These are phyloP conservation scores for Aspergillus eucalypticola DNA, from an alignment of 2,329 filamentous ascomycete genomes.

Conservation along the genomic window DNA sequence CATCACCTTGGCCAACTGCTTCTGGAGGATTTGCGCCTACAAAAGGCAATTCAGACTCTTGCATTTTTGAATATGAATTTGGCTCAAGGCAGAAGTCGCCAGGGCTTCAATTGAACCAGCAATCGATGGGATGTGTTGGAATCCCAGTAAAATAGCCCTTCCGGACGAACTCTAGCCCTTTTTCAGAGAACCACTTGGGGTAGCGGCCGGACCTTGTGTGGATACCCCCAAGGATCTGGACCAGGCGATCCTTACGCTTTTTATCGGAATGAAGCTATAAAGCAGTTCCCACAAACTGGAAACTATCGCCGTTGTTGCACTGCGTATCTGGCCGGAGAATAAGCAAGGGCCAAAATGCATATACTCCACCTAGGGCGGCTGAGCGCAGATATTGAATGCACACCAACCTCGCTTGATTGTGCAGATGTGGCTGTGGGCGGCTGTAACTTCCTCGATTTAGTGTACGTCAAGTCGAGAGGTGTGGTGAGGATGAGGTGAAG, in stretches of 20 bases:
- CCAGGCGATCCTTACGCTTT: not conserved
- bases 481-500: not conserved
- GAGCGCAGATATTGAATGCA: not conserved
- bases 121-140: not conserved
- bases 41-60: not conserved
- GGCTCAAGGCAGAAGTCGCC: not conserved
- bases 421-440: not conserved
- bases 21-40: conserved; percentile 25
- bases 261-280: not conserved
- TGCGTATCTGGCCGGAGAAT: not conserved
- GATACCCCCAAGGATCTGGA: not conserved
- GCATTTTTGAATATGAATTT: not conserved
- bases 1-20: not conserved
- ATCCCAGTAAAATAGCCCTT: not conserved
- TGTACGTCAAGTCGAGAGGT: not conserved
- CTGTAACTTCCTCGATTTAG: not conserved
- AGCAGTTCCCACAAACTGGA: not conserved
- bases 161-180: not conserved
- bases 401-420: not conserved
- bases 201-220: not conserved
- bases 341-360: not conserved
- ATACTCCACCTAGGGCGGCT: not conserved
- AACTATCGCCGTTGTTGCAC: not conserved
- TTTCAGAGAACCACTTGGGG: not conserved
- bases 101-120: not conserved